Base-by-base conservation (phyloP, 805 yeast species). In the Cyberlindnera meyerae region DNA sequence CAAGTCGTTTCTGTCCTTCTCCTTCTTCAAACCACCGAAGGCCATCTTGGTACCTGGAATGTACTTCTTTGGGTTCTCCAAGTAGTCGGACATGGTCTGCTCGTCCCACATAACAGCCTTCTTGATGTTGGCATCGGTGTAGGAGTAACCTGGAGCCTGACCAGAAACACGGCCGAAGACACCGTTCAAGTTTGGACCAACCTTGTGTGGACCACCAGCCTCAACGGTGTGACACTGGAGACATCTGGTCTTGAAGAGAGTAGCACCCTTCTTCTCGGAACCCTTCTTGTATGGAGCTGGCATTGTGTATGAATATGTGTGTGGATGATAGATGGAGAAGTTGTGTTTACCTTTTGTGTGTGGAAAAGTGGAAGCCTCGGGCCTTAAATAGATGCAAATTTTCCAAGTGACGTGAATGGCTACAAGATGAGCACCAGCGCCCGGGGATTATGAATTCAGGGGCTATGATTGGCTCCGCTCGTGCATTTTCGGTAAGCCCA, bases 41-140 rank as follows among this genome's bases (percentile, higher is more conserved):
- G 98, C 97, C 98, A 93, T 93, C 84, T 93, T 93, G 75, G 97
- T 93, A 70, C 98, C 98, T 65, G 98, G 98, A 57, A 93, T 88
- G 77, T 88, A 93, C 76, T 93, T 93, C 94, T 93, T 93, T 74
- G 98, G 98, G 85, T 93, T 93, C 72, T 84, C 95, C 70, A 93
- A 79, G 82, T 93, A 93, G 68, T 85, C 95, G 57, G 82, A 75
- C 83, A 93, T 77, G 66, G 87, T 77, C 64, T 88, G 88, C 61
- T 79, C 88, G 52, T 61, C 55, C 98, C 98, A 93, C 43, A 57
- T 55, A 47, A 93, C 95, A 62, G 88, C 94, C 73, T 88, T 88
- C 75, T 82, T 82, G 79, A 86, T 85, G 86, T 90, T 90, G 65
- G 98, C 97, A 55, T 93, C 98, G 42, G 97, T 88, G 80, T 86